Conservation (phyloP, 257 asterid species). For the Nicotiana undulata region DNA sequence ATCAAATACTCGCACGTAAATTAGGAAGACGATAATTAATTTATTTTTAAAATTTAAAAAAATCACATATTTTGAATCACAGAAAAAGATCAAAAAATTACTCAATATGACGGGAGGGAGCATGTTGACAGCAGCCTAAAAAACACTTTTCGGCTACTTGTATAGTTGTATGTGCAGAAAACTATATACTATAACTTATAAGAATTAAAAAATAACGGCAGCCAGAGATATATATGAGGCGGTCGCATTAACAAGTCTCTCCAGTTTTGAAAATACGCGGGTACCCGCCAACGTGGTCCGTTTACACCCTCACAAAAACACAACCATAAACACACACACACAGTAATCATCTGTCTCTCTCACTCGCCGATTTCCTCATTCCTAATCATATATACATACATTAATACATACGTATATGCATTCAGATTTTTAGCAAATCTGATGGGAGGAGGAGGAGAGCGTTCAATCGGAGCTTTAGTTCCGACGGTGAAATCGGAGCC, state of each 20-base stretch:
- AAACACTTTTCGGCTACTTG: background rate
- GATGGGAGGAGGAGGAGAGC: conserved; percentile 29
- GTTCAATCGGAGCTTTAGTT: conserved; percentile 40
- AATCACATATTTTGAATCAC: no score
- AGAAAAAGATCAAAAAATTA: no score
- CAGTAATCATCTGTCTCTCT: conserved; percentile 3
- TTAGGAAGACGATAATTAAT: no score
- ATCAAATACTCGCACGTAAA: no score
- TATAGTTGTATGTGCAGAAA: background rate
- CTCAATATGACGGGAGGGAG: no score
- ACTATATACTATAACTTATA: background rate
- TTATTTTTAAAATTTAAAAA: no score
- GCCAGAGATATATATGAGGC: background rate
- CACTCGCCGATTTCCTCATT: conserved; percentile 9
- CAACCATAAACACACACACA: conserved; percentile 4
- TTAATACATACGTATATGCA: background rate
- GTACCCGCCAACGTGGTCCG: conserved; percentile 57
- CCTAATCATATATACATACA: background rate
- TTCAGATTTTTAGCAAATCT: no score
- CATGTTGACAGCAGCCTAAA: no score
- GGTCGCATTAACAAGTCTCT: conserved; percentile 7
- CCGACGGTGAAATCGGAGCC: conserved; percentile 47
- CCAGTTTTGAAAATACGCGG: background rate
- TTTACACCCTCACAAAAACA: conserved; percentile 50
- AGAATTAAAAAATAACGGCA: background rate